Evolutionary conservation across 1,139 yeast genomes (phyloP), one percentile per base, ranked within the genome.

Genomic region (Pneumocystis wakefieldiae): DNA sequence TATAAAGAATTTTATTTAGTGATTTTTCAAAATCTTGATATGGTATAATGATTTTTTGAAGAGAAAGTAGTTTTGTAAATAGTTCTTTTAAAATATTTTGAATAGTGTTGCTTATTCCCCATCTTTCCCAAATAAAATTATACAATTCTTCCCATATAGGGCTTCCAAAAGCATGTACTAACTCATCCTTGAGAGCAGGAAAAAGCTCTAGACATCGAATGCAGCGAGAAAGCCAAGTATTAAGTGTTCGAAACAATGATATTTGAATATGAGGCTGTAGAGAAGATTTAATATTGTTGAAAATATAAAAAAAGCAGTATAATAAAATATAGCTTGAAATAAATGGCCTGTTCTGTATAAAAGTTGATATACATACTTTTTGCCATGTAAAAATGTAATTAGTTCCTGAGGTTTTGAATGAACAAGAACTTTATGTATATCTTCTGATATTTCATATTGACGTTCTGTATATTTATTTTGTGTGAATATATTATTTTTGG

Each of bases 81-180:
- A 63, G 28, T 14, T 63, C 64, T n/a, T 48, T 29, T 24, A 60
- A 42, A 15, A 62, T 61, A 24, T 61, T 53, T 39, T 57, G 62
- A 14, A 61, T 61, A 17, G 59, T 57, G 17, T 61, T 57, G 38
- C 39, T 60, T 35, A 63, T 19, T 38, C 58, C 59, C 62, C 61
- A 58, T 48, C 62, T 57, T 32, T 57, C 35, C 24, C 60, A 61
- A 61, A 63, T 57, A 58, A 61, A 24, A 36, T 57, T 37, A 35
- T 57, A 61, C 55, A 42, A 19, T 42, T 42, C 19, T 42, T 42
- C 17, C 29, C 29, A 42, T 3, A 42, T 28, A 3, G 14, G 24
- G 14, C 19, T 17, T 8, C 61, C 24, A 19, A 19, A 42, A 42
- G 19, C 19, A 19, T 19, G 15, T 10, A 42, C 10, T 8, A 42